Evolutionary conservation across 2,329 filamentous ascomycete genomes (phyloP).

Genomic region (Apiospora arundinis): DNA sequence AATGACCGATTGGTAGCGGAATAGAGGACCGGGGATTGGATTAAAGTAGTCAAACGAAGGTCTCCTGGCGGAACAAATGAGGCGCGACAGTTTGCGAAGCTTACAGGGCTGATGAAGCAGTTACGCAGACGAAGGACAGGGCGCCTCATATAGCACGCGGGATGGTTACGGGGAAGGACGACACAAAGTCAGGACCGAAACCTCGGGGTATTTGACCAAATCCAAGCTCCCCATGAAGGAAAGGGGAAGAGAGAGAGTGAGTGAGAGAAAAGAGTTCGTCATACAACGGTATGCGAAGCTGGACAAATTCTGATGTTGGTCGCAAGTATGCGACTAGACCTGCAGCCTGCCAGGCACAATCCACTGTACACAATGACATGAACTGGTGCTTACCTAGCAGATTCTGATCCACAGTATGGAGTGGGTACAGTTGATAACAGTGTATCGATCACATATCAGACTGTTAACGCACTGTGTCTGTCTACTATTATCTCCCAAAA

Average conservation of each 20-base stretch:
- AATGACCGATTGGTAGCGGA: background rate
- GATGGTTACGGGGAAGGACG: background rate
- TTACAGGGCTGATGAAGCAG: conserved; percentile 20
- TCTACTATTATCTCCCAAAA: background rate
- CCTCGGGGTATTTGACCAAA: conserved; percentile 3
- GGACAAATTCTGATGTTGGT: conserved; percentile 18
- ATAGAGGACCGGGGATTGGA: background rate
- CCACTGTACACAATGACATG: background rate
- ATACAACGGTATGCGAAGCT: background rate
- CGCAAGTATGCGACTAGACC: background rate
- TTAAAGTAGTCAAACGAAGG: conserved; percentile 6
- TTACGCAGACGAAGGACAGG: conserved; percentile 9
- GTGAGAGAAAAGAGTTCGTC: background rate
- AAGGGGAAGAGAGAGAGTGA: background rate
- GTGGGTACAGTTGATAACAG: background rate
- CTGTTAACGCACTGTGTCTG: background rate
- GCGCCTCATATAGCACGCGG: conserved; percentile 18
- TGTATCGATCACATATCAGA: too few species aligned
- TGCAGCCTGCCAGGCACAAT: conserved; percentile 1
- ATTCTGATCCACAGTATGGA: background rate
- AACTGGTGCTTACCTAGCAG: background rate
- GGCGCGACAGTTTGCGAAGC: conserved; percentile 10
- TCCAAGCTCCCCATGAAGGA: conserved; percentile 15
- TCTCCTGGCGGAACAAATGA: background rate
- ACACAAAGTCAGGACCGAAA: background rate